These are phyloP conservation scores for Colletotrichum agaves DNA, from an alignment of 2,329 filamentous ascomycete species.

Conservation along the genomic window DNA sequence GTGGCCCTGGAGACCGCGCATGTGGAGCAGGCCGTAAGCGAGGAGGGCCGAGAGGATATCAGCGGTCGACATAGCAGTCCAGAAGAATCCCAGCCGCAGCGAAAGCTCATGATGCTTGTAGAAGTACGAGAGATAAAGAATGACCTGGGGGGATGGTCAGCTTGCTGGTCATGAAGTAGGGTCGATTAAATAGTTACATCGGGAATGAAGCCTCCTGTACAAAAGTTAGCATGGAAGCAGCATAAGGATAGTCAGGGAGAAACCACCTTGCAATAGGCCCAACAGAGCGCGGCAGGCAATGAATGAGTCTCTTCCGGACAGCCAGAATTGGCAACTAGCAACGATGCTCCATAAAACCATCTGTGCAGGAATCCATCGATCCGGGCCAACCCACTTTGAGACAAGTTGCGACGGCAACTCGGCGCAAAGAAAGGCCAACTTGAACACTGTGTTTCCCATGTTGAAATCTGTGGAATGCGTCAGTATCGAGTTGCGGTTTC, in stretches of 20 bases:
- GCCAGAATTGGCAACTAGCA: slow-evolving; percentile 55
- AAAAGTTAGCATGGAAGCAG: no score
- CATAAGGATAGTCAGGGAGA: no score
- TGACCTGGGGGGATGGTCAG: slow-evolving; percentile 41
- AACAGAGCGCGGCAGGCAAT: slow-evolving; percentile 47
- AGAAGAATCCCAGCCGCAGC: slow-evolving; percentile 54
- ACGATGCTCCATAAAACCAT: slow-evolving; percentile 65
- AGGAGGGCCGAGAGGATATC: slow-evolving; percentile 53
- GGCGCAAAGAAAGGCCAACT: slow-evolving; percentile 61
- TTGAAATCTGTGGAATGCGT: slow-evolving; percentile 52
- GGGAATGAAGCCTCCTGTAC: slow-evolving; percentile 50
- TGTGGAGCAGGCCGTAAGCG: slow-evolving; percentile 53
- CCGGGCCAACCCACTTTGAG: slow-evolving; percentile 58
- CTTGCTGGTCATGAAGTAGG: neutral
- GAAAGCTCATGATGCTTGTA: slow-evolving; percentile 55
- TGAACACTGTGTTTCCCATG: slow-evolving; percentile 60
- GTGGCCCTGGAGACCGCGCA: slow-evolving; percentile 49
- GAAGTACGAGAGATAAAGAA: slow-evolving; percentile 57
- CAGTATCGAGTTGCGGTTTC: neutral
- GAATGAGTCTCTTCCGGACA: slow-evolving; percentile 46
- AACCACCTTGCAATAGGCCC: slow-evolving; percentile 46
- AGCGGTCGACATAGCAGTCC: slow-evolving; percentile 52
- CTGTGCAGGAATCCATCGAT: slow-evolving; percentile 66
- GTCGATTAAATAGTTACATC: slow-evolving; percentile 42
- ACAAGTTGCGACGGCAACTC: slow-evolving; percentile 70